phyloP scores from a whole-genome alignment of 768 basidiomycete species.

The Galerina marginata region DNA sequence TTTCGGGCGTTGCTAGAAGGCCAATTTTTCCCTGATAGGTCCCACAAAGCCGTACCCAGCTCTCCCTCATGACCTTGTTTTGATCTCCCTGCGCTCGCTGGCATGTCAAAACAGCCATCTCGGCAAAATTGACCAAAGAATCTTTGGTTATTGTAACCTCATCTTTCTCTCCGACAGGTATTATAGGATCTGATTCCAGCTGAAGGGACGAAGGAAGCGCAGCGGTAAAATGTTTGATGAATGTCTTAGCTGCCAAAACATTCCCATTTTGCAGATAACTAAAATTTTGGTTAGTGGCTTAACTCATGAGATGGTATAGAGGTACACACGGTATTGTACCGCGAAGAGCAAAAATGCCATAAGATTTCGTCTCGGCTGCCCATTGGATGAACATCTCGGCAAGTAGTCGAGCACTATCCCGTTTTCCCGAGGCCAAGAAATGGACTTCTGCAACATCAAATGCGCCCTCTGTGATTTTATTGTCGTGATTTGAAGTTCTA shows the following conservation, averaged over 20 bases:
- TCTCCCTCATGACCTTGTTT: slow-evolving; percentile 76
- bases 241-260: slow-evolving; percentile 92
- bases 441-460: slow-evolving; percentile 82
- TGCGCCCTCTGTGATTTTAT: slow-evolving; percentile 59
- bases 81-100: slow-evolving; percentile 85
- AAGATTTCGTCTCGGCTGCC: slow-evolving; percentile 53
- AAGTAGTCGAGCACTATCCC: slow-evolving; percentile 86
- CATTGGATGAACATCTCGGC: slow-evolving; percentile 90
- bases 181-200: slow-evolving; percentile 45
- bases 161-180: slow-evolving; percentile 52
- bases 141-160: slow-evolving; percentile 82
- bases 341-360: slow-evolving; percentile 82
- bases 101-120: slow-evolving; percentile 87
- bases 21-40: slow-evolving; percentile 82
- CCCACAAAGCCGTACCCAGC: slow-evolving; percentile 84
- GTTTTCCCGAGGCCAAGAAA: slow-evolving; percentile 83
- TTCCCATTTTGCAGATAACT: slow-evolving; percentile 87
- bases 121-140: slow-evolving; percentile 83
- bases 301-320: neutral
- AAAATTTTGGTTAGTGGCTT: slow-evolving; percentile 7
- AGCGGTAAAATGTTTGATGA: slow-evolving; percentile 80
- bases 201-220: slow-evolving; percentile 58
- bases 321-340: slow-evolving; percentile 83
- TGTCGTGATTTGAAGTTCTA: neutral
- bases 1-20: slow-evolving; percentile 60